A percentile compares a stretch with the other conserved stretches of the same genome.
Conservation (phyloP, 257 asterid species). For the Solanum sejunctum region DNA sequence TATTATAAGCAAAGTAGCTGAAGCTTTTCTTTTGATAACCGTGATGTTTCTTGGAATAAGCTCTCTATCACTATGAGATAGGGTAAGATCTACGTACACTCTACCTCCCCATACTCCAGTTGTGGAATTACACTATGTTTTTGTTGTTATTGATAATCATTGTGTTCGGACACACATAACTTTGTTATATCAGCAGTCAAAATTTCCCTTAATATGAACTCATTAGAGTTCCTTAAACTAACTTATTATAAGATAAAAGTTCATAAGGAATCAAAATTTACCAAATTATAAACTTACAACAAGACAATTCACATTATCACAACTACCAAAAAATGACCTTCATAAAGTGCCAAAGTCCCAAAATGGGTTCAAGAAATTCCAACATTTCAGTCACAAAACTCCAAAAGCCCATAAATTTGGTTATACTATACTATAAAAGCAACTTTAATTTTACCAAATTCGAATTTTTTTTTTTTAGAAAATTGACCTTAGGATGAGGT, state of each 20-base stretch:
- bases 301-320: neutral
- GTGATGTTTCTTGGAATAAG: too few relatives aligned
- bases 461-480: neutral
- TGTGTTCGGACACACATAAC: neutral
- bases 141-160: too few relatives aligned
- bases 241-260: neutral
- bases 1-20: neutral
- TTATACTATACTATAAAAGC: neutral
- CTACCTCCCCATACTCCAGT: too few relatives aligned
- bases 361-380: neutral
- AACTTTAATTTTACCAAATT: neutral
- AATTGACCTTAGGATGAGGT: slow-evolving; percentile 1
- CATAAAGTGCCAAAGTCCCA: neutral
- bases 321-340: neutral
- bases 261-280: neutral
- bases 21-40: too few relatives aligned
- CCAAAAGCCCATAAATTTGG: neutral
- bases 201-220: neutral
- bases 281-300: neutral
- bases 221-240: neutral
- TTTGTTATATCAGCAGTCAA: neutral
- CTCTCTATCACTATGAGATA: too few relatives aligned
- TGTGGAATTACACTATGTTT: too few relatives aligned
- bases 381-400: neutral
- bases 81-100: too few relatives aligned